A percentile compares a stretch with the other conserved stretches of the same genome.
phyloP scores from a whole-genome alignment of 2,329 filamentous ascomycete species.

The Chrysoporthe cubensis region DNA sequence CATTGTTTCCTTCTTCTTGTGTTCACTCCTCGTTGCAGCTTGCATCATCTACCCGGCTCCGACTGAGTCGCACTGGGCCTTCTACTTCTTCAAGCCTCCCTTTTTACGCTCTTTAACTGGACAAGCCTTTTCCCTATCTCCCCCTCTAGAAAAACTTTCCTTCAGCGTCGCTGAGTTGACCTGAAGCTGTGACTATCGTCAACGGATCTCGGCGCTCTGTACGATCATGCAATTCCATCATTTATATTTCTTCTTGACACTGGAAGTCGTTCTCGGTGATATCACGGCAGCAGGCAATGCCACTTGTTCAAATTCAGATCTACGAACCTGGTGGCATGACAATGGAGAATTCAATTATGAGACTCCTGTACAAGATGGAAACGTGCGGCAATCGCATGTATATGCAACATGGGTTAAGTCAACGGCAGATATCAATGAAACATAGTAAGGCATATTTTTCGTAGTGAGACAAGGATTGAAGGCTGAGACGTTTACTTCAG shows the following conservation, averaged over 20 bases:
- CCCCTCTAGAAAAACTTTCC: neutral
- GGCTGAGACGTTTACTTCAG: neutral
- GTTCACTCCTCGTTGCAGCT: neutral
- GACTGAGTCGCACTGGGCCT: neutral
- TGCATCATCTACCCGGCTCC: neutral
- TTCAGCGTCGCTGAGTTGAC: neutral
- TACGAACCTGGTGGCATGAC: constrained; percentile 31
- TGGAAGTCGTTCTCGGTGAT: neutral
- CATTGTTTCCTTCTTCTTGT: neutral
- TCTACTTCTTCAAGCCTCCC: neutral
- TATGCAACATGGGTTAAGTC: constrained; percentile 28
- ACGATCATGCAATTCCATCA: neutral
- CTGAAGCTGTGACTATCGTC: neutral
- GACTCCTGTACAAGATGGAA: constrained; percentile 21
- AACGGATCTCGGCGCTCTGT: neutral
- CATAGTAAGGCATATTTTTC: constrained; percentile 16
- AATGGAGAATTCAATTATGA: constrained; percentile 29
- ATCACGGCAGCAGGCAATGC: constrained; percentile 10
- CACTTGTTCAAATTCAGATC: constrained; percentile 11
- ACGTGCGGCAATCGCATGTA: constrained; percentile 30
- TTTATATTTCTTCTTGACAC: neutral
- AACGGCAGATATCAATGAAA: constrained; percentile 10
- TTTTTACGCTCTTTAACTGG: neutral
- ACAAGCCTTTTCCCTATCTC: neutral
- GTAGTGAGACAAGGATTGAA: neutral